Evolutionary conservation across 2,329 filamentous ascomycete species (phyloP), one percentile per base, ranked within the genome.

Genomic region (Colletotrichum musicola): DNA sequence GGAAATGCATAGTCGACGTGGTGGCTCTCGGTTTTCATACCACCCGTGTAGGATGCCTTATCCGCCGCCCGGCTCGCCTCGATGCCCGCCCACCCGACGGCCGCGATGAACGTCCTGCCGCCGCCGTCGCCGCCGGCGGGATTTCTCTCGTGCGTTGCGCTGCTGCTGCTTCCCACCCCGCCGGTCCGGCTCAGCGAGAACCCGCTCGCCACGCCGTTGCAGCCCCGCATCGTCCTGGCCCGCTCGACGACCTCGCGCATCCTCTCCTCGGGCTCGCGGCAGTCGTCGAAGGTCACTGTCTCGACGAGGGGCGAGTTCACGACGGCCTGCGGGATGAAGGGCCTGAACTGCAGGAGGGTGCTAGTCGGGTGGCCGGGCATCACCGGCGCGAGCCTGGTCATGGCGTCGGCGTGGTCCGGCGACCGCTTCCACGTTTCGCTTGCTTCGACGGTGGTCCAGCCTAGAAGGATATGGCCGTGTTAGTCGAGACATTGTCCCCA

Each of bases 261-360:
- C 27, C 63, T 66, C 7, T 73, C 71, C 77, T 84, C 74, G 80
- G 82, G 30, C 63, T 75, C 46, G 77, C 81, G 46, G 72, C 73
- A 62, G 81, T 85, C 56, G 77, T 85, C 60, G 77, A 84, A 63
- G 79, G 85, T 66, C 75, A 83, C 44, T 77, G 84, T 46, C 77
- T 87, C 47, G 22, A 77, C 73, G 50, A 76, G 69, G 16, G 72
- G 68, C 2, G 74, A 73, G 49, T 75, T 73, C 56, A 77, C 75
- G 54, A 75, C 71, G 49, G 74, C 73, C 18, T 73, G 72, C 1
- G 75, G 75, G 6, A 74, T 73, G 54, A 73, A 73, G 18, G 76
- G 75, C 49, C 68, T 72, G 65, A 76, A 75, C 59, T 71, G 71
- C 38, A 77, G 64, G n/a, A 73, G 69, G 64, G 72, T 72, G 53